Base-by-base conservation (phyloP, 208 protist species). In the Trypanosoma grayi region DNA sequence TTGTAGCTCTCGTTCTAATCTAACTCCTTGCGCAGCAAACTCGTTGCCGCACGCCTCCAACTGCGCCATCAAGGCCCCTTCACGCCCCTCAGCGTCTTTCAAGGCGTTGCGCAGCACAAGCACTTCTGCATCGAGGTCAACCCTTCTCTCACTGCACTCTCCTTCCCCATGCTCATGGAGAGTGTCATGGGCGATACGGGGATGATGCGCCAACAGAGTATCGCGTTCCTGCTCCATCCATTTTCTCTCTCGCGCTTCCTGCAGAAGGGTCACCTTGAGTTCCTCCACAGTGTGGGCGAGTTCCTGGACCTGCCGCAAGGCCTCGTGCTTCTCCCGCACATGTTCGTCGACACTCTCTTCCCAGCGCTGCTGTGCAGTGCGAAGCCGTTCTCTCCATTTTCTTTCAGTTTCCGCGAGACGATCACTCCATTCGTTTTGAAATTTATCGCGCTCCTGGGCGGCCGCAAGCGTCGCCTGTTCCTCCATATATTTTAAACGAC, bases 31-130 rank as follows among this genome's bases (percentile, higher is more conserved):
- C 16, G 43, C 68, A 10, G 64, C 75, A 9, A 52, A 52, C 60
- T 84, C 75, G 58, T 78, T 71, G 5, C 70, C 68, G 55, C 74
- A 79, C 37, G 48, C 67, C 46, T 90, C 83, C 55, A 90, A 67
- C 65, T 85, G 75, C 14, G 51, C 56, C 22, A 81, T 57, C 31
- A 89, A 68, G 27, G 67, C 79, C 27, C 30, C 39, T 48, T 80
- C 75, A 31, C 65, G 64, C 40, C 57, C 41, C 48, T 80, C 43
- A 16, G 27, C 56, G 36, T 72, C 66, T 30, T 28, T 60, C 20
- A 72, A 58, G 11, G 57, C 30, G 18, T 24, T 25, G 10, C 66
- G 66, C 36, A 66, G 30, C 2, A 2, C 13, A 8, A 50, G 2
- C 25, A 59, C 22, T 31, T 72, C 66, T 18, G 33, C 44, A 11